Percentiles rank a stretch among this genome's conserved stretches.
phyloP scores from a whole-genome alignment of 2,329 filamentous ascomycete species.

The Huntiella abstrusa region DNA sequence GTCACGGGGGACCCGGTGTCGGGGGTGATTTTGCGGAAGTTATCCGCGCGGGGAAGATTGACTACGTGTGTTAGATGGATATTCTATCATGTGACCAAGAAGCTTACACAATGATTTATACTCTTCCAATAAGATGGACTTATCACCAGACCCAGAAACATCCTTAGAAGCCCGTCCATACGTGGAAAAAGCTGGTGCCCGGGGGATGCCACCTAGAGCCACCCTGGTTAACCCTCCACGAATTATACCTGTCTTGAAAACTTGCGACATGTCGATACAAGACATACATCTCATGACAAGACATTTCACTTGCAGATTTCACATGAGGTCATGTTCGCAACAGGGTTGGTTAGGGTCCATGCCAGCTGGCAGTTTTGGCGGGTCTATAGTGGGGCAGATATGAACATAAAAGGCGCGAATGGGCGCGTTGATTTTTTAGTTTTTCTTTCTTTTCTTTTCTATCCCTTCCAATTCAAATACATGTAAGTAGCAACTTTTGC shows the following conservation, averaged over 20 bases:
- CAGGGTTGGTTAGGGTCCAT: neutral
- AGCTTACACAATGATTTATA: slow-evolving; percentile 10
- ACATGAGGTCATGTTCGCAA: no score
- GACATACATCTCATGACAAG: no score
- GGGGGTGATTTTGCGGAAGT: slow-evolving; percentile 4
- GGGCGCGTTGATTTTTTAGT: slow-evolving; percentile 14
- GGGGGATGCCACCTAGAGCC: no score
- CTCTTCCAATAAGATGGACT: neutral
- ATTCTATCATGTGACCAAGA: neutral
- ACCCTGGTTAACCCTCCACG: no score
- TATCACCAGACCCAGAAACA: no score
- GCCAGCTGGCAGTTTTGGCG: slow-evolving; percentile 4
- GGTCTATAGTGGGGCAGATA: slow-evolving; percentile 2
- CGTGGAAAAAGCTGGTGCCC: no score
- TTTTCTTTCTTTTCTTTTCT: slow-evolving; percentile 35
- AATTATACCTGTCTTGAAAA: no score
- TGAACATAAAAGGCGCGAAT: no score
- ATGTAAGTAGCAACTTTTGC: slow-evolving; percentile 43
- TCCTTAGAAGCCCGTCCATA: no score
- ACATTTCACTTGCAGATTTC: no score
- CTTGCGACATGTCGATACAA: no score
- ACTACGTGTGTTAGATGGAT: slow-evolving; percentile 6
- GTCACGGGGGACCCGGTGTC: slow-evolving; percentile 9
- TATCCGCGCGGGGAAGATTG: slow-evolving; percentile 5
- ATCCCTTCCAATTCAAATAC: slow-evolving; percentile 99